Conservation (phyloP, 257 asterid genomes). For the Solanum habrochaites region DNA sequence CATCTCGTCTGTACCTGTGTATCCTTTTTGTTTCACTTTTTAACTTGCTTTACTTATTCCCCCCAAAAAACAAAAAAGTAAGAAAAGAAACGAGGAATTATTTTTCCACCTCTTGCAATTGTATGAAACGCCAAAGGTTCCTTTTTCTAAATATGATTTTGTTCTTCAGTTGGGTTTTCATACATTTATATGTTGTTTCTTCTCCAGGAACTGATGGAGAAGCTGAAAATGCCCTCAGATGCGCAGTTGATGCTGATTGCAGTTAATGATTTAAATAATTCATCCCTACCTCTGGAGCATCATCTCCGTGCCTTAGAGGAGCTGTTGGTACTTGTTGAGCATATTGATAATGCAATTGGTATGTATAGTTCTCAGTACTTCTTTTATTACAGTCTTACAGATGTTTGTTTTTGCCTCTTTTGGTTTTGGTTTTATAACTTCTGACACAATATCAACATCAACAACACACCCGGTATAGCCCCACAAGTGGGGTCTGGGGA, state of each 20-base stretch:
- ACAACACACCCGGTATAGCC: not conserved
- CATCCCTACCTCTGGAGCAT: slow-evolving; percentile 51
- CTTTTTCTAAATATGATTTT: not conserved
- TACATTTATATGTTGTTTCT: slow-evolving; percentile 1
- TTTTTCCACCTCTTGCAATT: not conserved
- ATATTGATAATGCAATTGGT: slow-evolving; percentile 88
- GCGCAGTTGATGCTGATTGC: slow-evolving; percentile 70
- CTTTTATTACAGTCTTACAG: not conserved
- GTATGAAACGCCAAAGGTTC: not conserved
- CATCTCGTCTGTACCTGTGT: not conserved
- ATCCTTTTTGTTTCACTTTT: not conserved
- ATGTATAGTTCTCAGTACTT: not conserved
- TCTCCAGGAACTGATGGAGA: slow-evolving; percentile 46
- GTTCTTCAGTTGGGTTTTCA: not conserved
- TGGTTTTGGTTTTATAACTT: not conserved
- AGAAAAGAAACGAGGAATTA: not conserved
- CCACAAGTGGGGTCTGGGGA: not conserved
- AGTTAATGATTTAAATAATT: slow-evolving; percentile 60
- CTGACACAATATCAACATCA: not conserved
- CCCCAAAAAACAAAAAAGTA: accelerated
- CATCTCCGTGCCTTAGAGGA: slow-evolving; percentile 75
- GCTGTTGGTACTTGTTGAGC: slow-evolving; percentile 78
- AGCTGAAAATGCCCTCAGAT: slow-evolving; percentile 70
- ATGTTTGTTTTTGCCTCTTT: not conserved
- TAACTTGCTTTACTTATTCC: not conserved